Base-by-base conservation (phyloP, 2,329 filamentous ascomycete genomes). In the Allantophomopsis lycopodina region DNA sequence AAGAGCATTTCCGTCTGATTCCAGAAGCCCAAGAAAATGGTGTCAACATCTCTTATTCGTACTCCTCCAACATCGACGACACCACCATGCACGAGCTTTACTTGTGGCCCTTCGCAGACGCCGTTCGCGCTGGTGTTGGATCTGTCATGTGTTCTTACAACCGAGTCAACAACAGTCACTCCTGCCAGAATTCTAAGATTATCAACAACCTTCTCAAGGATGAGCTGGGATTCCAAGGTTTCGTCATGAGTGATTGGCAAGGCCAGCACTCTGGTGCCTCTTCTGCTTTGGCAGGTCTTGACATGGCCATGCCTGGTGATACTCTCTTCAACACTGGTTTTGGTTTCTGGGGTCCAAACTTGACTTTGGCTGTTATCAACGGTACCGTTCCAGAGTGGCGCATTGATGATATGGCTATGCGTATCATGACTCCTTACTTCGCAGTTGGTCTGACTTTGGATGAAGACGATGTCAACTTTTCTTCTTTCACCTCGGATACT, bases 241-340 rank as follows among this genome's bases (percentile, higher is more conserved):
- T 85, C 50, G 70, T 89, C 42, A 76, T 84, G 72, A 76, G 71
- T n/a, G 84, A 93, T 56, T 91, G 83, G 81, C 65, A 72, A 47
- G 84, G 81, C 4, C 80, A 86, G 50, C 81, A 88, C 50, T 65
- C 74, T 3, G 81, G 80, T 46, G 76, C 72, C 5, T 64, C 74
- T 18, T 73, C 69, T 30, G 79, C 83, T 2, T 64, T 76, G 31
- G 81, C 83, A 16, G 85, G 84, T 32, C 64, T 91, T 17, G 86
- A 93, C 57, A 87, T 91, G 83, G 71, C 71, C n/a, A 91, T 91
- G 85, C 83, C 83, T 1, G 84, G 85, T 40, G 89, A 95, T 55
- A 82, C 82, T 2, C 47, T 62, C 15, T 94, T 95, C 62, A 75
- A 82, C 58, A 75, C 71, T 4, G 83, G 83, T 6, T 59, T 61